Evolutionary conservation across 495 filamentous ascomycete species (phyloP).

Genomic region (Thermochaetoides thermophila): DNA sequence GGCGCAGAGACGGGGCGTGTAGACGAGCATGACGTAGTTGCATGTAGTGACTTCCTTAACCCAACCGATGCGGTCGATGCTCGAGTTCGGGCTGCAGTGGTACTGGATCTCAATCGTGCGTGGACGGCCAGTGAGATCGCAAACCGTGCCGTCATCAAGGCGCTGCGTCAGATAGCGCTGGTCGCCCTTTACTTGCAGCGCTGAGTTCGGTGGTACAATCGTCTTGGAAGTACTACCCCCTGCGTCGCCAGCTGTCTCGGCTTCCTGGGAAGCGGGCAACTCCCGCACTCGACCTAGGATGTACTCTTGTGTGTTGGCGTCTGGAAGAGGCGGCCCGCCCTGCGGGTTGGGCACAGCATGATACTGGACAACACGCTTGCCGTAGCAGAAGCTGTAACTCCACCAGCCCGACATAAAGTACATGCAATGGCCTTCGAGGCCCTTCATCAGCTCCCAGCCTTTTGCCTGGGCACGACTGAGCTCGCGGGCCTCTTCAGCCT

Average conservation of each 20-base stretch:
- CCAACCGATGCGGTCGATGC: slow-evolving; percentile 71
- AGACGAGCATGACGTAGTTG: slow-evolving; percentile 86
- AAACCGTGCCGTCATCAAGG: slow-evolving; percentile 70
- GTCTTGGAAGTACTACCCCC: slow-evolving; percentile 13
- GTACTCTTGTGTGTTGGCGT: slow-evolving; percentile 63
- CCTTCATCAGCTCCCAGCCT: slow-evolving; percentile 80
- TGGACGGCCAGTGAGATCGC: slow-evolving; percentile 77
- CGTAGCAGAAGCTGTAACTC: slow-evolving; percentile 94
- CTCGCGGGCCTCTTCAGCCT: slow-evolving; percentile 70
- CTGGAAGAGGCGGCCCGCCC: slow-evolving; percentile 55
- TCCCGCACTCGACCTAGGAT: slow-evolving; percentile 47
- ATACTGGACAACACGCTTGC: slow-evolving; percentile 76
- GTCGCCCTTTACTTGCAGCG: slow-evolving; percentile 68
- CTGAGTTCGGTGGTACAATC: slow-evolving; percentile 35
- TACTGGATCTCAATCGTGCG: slow-evolving; percentile 82
- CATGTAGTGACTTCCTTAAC: slow-evolving; percentile 94
- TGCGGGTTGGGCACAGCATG: slow-evolving; percentile 55
- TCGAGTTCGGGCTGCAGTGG: slow-evolving; percentile 71
- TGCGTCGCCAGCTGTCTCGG: slow-evolving; percentile 3
- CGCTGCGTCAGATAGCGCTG: slow-evolving; percentile 84
- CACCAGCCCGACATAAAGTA: slow-evolving; percentile 92
- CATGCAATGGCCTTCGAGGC: slow-evolving; percentile 74
- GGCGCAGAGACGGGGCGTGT: slow-evolving; percentile 83
- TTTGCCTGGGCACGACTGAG: slow-evolving; percentile 66
- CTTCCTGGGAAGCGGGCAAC: slow-evolving; percentile 15